Conservation (phyloP, 352 stramenopile species). For the Phytophthora agathidicida region DNA sequence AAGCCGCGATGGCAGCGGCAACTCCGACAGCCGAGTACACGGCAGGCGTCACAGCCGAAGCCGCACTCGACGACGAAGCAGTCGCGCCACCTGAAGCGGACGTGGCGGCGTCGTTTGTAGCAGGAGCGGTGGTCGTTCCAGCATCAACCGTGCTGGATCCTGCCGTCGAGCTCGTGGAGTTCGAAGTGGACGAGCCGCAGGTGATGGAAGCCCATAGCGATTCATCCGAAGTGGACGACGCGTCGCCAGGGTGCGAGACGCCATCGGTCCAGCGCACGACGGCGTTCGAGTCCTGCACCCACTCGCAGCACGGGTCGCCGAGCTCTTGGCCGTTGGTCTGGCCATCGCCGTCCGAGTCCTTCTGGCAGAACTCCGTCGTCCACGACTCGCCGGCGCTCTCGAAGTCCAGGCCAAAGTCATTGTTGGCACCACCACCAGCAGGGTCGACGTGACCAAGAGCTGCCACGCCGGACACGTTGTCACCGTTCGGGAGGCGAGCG, state of each 20-base stretch:
- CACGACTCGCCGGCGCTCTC: too few species aligned
- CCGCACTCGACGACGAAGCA: slow-evolving; percentile 23
- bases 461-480: slow-evolving; percentile 24
- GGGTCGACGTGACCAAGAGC: slow-evolving; percentile 37
- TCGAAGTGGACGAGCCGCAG: slow-evolving; percentile 25
- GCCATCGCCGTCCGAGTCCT: slow-evolving; percentile 80
- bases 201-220: slow-evolving; percentile 39
- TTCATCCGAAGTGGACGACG: slow-evolving; percentile 28
- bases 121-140: slow-evolving; percentile 7
- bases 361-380: slow-evolving; percentile 56
- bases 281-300: slow-evolving; percentile 37
- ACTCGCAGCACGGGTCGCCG: slow-evolving; percentile 83
- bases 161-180: slow-evolving; percentile 14
- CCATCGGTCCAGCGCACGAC: slow-evolving; percentile 26
- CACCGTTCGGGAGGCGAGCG: slow-evolving; percentile 29
- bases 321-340: slow-evolving; percentile 88
- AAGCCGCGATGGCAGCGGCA: slow-evolving; percentile 12
- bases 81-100: slow-evolving; percentile 1
- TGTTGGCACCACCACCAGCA: slow-evolving; percentile 27
- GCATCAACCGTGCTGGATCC: slow-evolving; percentile 18
- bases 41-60: slow-evolving; percentile 22
- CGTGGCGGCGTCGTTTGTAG: slow-evolving; percentile 10
- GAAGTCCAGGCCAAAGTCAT: too few species aligned
- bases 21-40: slow-evolving; percentile 26
- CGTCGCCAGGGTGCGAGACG: slow-evolving; percentile 43